Percentiles rank a stretch among this genome's conserved stretches.
Evolutionary conservation across 1,284 basidiomycete genomes (phyloP).

Genomic region (Rhodotorula sp.): DNA sequence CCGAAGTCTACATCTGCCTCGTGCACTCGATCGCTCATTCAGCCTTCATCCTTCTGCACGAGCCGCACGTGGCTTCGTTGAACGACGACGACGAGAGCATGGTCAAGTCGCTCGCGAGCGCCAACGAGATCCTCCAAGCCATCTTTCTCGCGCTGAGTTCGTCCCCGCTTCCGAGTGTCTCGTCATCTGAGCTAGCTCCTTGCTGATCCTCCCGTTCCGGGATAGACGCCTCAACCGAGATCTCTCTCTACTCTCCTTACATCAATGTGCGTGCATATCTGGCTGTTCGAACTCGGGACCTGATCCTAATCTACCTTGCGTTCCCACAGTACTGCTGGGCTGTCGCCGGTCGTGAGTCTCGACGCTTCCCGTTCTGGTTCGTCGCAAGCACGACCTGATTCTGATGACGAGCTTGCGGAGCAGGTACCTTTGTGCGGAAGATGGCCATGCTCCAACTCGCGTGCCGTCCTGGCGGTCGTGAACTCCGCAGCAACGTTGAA

Average conservation of each 20-base stretch:
- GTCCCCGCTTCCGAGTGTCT: not conserved
- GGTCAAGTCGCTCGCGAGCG: constrained; percentile 28
- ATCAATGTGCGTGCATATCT: constrained; percentile 15
- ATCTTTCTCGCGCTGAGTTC: constrained; percentile 32
- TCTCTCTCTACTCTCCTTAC: constrained; percentile 39
- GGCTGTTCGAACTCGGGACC: not conserved
- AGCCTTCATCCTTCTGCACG: constrained; percentile 41
- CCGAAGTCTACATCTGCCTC: constrained; percentile 26
- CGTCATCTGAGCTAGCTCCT: not conserved
- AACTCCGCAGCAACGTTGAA: constrained; percentile 25
- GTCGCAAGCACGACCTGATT: not conserved
- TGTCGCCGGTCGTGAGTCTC: constrained; percentile 32
- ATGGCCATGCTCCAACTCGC: constrained; percentile 34
- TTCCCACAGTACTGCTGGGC: constrained; percentile 30
- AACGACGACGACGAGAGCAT: constrained; percentile 29
- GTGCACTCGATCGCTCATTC: constrained; percentile 36
- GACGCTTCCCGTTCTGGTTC: not conserved
- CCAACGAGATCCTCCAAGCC: constrained; percentile 36
- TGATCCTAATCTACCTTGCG: too few relatives aligned
- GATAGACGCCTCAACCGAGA: constrained; percentile 36
- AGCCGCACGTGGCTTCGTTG: constrained; percentile 34
- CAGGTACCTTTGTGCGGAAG: constrained; percentile 39
- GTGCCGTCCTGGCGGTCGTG: constrained; percentile 4
- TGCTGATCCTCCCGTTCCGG: not conserved
- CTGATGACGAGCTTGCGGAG: not conserved